Base-by-base conservation (phyloP, 2,329 filamentous ascomycete species). In the Trichoderma guizhouense region DNA sequence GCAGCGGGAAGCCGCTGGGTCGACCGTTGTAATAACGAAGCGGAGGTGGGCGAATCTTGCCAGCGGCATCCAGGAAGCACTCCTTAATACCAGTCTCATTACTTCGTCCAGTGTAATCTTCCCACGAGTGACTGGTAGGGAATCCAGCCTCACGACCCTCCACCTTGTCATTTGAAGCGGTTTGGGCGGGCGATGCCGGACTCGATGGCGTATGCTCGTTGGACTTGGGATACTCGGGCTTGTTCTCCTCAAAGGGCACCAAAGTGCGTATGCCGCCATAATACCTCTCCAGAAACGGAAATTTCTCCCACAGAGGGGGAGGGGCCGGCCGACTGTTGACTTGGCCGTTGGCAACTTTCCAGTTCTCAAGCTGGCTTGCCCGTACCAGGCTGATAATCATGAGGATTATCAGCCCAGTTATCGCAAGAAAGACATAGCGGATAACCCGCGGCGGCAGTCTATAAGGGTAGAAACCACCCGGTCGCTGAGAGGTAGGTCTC, bases 191-290 rank as follows among this genome's bases (percentile, higher is more conserved):
- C 75, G 73, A 24, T 74, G 66, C 55, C 65, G 30, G 39, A 24
- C 30, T 12, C 8, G 77, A 55, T 67, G 75, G 72, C 11, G 71
- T 55, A 82, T 87, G 81, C 75, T 91, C 90, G 65, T 91, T 89
- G 63, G 87, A 82, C 8, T 86, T 86, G 1, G 96, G 95, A 78
- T 97, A 98, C 78, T 98, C 93, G 0, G 95, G 91, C 11, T 86
- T 84, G 75, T 95, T 95, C 62, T 93, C 84, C 15, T 86, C 80
- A 30, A 90, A 83, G 0, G 89, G 82, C 0, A 93, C 88, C 73
- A 99, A 79, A 0, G 88, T 92, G 74, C 91, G 87, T 72, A 99
- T 87, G 1, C 96, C 96, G 15, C 94, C 95, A 79, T 98, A 96
- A 79, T 98, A 99, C 74, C 95, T 88, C 73, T 91, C 91, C 73